These are phyloP conservation scores for Pythium phragmitis DNA, from an alignment of 352 stramenopile species.

Conservation along the genomic window DNA sequence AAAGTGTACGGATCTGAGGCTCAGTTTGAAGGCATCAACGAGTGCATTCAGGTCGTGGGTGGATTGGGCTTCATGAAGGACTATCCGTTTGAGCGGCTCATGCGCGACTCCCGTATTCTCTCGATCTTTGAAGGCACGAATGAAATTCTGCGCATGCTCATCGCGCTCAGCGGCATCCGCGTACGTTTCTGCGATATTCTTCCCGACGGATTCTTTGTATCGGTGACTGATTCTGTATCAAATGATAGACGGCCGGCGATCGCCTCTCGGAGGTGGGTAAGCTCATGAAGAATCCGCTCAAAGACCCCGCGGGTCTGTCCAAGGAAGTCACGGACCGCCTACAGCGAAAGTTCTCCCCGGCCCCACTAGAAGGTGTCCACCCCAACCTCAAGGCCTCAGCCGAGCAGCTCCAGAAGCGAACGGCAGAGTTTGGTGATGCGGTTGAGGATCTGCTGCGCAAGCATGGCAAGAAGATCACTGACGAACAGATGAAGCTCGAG, in stretches of 20 bases:
- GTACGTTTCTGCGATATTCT: conserved; percentile 35
- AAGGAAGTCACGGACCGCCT: conserved; percentile 81
- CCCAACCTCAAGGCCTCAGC: conserved; percentile 53
- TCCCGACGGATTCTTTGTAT: not conserved
- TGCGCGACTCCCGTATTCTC: conserved; percentile 90
- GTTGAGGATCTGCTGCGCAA: conserved; percentile 79
- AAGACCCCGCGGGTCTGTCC: conserved; percentile 58
- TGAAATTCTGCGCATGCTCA: conserved; percentile 91
- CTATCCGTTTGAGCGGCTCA: conserved; percentile 90
- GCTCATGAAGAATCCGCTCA: conserved; percentile 82
- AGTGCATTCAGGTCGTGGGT: conserved; percentile 88
- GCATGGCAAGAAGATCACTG: conserved; percentile 87
- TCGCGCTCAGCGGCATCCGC: conserved; percentile 81
- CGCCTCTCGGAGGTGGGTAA: conserved; percentile 75
- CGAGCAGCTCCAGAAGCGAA: conserved; percentile 68
- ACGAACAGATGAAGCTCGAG: conserved; percentile 87
- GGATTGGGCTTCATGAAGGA: conserved; percentile 92
- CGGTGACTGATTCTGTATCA: conserved; percentile 7
- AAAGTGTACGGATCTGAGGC: conserved; percentile 89
- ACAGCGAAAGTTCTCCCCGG: conserved; percentile 77
- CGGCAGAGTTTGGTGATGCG: conserved; percentile 70
- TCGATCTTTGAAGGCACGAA: conserved; percentile 93
- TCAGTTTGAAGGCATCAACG: conserved; percentile 83
- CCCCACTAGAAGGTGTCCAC: conserved; percentile 70
- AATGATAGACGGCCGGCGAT: conserved; percentile 63